Evolutionary conservation across 2,329 filamentous ascomycete genomes (phyloP), one percentile per base, ranked within the genome.

Genomic region (Cytospora chrysosperma): DNA sequence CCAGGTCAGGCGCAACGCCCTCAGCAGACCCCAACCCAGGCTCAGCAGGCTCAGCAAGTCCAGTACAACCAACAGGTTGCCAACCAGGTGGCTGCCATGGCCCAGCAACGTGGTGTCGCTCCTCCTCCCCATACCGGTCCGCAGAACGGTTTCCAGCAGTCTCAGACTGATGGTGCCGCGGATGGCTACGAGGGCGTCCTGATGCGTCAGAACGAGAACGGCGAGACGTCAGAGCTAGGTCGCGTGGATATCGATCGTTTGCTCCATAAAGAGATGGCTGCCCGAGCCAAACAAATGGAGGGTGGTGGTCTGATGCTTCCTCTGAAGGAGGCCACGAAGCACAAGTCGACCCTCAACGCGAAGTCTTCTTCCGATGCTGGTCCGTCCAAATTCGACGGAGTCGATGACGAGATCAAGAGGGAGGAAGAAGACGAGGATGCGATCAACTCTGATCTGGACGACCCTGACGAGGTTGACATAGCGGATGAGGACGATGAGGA

Each of bases 401-500:
- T 87, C 68, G 88, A 88, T 15, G 80, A 81, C 13, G 85, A 86
- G 26, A 80, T 85, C 7, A 86, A 87, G 52, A 85, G 85, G 52
- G 82, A 85, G 40, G 86, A 86, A 59, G 78, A 87, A 15, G 93
- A 97, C 68, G 94, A 97, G 68, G 93, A 99, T 75, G 95, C 94
- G 1, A 99, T 99, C 79, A 99, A 99, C 76, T 98, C 95, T 0
- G 95, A 99, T 71, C 87, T 99, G 4, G 95, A 99, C 73, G 95
- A 99, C 73, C 88, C 93, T 0, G 93, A 98, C 67, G 95, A 98
- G 66, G 88, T 92, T 13, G 78, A 87, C 21, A 88, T 91, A 32
- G 92, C 95, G 27, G 91, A 94, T 27, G 92, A 95, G 37, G 93
- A 95, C 57, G 91, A 93, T 17, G 92, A 96, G 65, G 93, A 96